These are phyloP conservation scores for Cladosporium sp. DNA, from an alignment of 2,329 filamentous ascomycete genomes.

Conservation along the genomic window DNA sequence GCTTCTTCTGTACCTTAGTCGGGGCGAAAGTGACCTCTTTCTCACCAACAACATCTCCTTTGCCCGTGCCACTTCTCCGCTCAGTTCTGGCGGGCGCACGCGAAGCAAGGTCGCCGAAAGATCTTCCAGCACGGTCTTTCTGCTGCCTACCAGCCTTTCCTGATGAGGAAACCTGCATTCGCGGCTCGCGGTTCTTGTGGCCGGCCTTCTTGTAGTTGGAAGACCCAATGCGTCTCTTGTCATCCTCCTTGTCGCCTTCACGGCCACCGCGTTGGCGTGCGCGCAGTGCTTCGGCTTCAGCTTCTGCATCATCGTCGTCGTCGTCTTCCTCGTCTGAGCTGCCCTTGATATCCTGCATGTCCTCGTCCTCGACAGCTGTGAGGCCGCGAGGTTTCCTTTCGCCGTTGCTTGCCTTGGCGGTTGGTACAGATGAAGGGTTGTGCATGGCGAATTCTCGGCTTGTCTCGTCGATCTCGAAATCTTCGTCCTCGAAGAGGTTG, in stretches of 20 bases:
- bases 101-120: conserved; percentile 54
- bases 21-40: conserved; percentile 72
- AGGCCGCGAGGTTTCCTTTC: conserved; percentile 45
- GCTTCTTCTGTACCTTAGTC: conserved; percentile 42
- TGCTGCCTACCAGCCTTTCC: conserved; percentile 27
- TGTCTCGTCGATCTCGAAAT: conserved; percentile 86
- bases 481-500: conserved; percentile 85
- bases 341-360: conserved; percentile 40
- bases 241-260: conserved; percentile 31
- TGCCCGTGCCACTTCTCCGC: conserved; percentile 23
- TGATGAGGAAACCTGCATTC: conserved; percentile 56
- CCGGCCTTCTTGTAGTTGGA: conserved; percentile 59
- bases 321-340: conserved; percentile 34
- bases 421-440: conserved; percentile 72
- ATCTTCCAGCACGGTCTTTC: conserved; percentile 45
- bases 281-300: conserved; percentile 22
- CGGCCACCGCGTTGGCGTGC: conserved; percentile 37
- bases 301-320: conserved; percentile 37
- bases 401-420: conserved; percentile 25
- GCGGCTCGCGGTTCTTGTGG: conserved; percentile 36
- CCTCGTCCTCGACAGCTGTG: conserved; percentile 58
- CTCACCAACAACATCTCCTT: conserved; percentile 44
- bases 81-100: conserved; percentile 21
- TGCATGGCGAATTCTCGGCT: conserved; percentile 81
- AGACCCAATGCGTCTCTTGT: conserved; percentile 58